Conservation (phyloP, 2,329 filamentous ascomycete species). For the Grosmannia penicillata region DNA sequence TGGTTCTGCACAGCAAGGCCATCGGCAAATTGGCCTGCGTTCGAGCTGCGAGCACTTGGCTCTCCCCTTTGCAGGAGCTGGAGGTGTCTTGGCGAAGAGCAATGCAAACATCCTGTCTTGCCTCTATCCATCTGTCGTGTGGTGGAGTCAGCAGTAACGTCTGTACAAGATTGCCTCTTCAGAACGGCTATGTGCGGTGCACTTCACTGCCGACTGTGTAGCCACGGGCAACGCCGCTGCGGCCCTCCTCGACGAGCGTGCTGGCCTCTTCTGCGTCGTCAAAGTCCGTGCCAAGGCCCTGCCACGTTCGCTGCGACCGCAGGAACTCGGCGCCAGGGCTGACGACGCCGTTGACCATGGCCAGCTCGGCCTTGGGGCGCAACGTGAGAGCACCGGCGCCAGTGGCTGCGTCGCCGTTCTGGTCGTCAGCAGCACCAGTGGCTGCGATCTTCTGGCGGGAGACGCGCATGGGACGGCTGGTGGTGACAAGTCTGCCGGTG, state of each 20-base stretch:
- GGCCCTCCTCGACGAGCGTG: conserved; percentile 67
- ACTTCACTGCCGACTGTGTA: conserved; percentile 56
- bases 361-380: conserved; percentile 50
- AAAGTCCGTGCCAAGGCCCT: conserved; percentile 75
- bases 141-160: too few species aligned
- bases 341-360: conserved; percentile 69
- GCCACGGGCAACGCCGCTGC: conserved; percentile 75
- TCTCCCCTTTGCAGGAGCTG: too few species aligned
- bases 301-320: conserved; percentile 73
- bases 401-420: conserved; percentile 10
- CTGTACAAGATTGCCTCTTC: neutral
- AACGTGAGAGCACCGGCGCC: conserved; percentile 38
- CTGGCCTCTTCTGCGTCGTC: conserved; percentile 27
- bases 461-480: conserved; percentile 61
- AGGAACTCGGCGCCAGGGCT: conserved; percentile 87
- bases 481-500: conserved; percentile 68
- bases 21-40: too few species aligned
- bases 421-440: too few species aligned
- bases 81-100: too few species aligned
- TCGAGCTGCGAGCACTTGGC: too few species aligned
- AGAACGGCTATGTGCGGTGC: conserved; percentile 2
- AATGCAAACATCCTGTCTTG: too few species aligned
- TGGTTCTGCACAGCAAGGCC: too few species aligned
- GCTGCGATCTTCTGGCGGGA: too few species aligned
- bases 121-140: too few species aligned